phyloP scores from a whole-genome alignment of 768 basidiomycete species.

The Mycena metata region DNA sequence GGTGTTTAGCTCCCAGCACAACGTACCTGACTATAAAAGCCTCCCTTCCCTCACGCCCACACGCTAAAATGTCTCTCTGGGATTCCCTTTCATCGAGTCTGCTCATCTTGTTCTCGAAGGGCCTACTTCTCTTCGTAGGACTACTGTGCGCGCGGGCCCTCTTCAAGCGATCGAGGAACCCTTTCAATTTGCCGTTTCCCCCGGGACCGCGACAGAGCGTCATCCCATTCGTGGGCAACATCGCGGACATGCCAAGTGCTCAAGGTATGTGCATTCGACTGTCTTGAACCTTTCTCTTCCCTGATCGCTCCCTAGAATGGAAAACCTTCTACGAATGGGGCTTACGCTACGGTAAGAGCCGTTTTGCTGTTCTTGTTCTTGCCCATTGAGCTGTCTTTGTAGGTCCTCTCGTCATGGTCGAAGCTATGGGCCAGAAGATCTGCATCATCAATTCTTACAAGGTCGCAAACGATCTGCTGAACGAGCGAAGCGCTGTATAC shows the following conservation, averaged over 20 bases:
- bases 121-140: neutral
- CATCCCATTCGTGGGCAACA: conserved; percentile 36
- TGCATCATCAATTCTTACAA: conserved; percentile 48
- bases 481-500: conserved; percentile 55
- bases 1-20: no score
- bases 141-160: no score
- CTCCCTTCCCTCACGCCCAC: no score
- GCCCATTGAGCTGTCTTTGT: neutral
- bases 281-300: neutral
- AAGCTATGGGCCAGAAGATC: conserved; percentile 54
- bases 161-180: conserved; percentile 30
- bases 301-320: conserved; percentile 23
- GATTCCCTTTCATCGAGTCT: neutral
- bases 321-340: conserved; percentile 37
- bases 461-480: conserved; percentile 53
- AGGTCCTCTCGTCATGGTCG: conserved; percentile 36
- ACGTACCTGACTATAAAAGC: no score
- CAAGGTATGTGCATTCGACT: conserved; percentile 18
- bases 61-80: neutral
- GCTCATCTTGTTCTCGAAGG: neutral
- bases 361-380: neutral
- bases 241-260: conserved; percentile 35
- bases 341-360: neutral
- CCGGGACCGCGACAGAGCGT: conserved; percentile 35
- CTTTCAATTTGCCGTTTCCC: conserved; percentile 26